Conservation (phyloP, 2,329 filamentous ascomycete genomes). For the Aureobasidium pullulans region DNA sequence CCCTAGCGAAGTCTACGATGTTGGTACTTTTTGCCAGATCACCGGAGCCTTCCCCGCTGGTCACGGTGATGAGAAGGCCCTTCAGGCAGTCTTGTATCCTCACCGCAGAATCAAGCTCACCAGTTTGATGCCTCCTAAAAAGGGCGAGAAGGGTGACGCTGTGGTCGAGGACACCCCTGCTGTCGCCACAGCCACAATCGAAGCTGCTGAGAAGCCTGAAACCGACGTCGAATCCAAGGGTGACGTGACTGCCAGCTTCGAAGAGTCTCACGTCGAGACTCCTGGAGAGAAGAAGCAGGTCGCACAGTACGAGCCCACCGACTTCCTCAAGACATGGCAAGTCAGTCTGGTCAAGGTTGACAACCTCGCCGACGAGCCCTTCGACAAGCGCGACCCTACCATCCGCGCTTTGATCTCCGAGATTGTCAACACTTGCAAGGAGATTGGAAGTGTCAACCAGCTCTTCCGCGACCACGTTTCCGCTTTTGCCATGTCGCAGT, state of each 20-base stretch:
- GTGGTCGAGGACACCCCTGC: slow-evolving; percentile 37
- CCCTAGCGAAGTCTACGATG: slow-evolving; percentile 84
- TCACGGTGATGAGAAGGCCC: slow-evolving; percentile 66
- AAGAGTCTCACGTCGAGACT: slow-evolving; percentile 65
- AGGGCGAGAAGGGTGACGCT: slow-evolving; percentile 38
- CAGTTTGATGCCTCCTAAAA: slow-evolving; percentile 63
- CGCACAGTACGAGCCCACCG: slow-evolving; percentile 72
- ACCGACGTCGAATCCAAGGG: slow-evolving; percentile 61
- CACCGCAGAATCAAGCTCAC: slow-evolving; percentile 91
- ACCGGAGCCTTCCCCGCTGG: slow-evolving; percentile 86
- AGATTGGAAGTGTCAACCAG: slow-evolving; percentile 87
- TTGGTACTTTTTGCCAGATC: slow-evolving; percentile 95
- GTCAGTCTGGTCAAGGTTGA: slow-evolving; percentile 95
- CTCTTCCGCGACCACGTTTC: slow-evolving; percentile 96
- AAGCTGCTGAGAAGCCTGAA: slow-evolving; percentile 16
- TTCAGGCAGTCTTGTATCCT: slow-evolving; percentile 93
- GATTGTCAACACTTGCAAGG: slow-evolving; percentile 98
- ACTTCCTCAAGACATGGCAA: slow-evolving; percentile 83
- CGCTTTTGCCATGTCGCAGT: slow-evolving; percentile 92
- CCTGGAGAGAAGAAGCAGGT: slow-evolving; percentile 35
- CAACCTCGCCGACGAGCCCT: slow-evolving; percentile 80
- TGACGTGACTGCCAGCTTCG: slow-evolving; percentile 94
- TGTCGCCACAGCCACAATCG: slow-evolving; percentile 46
- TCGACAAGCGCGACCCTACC: slow-evolving; percentile 81
- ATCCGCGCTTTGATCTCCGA: slow-evolving; percentile 92